Evolutionary conservation across 2,329 filamentous ascomycete genomes (phyloP).

Genomic region (Trichoderma citrinoviride): DNA sequence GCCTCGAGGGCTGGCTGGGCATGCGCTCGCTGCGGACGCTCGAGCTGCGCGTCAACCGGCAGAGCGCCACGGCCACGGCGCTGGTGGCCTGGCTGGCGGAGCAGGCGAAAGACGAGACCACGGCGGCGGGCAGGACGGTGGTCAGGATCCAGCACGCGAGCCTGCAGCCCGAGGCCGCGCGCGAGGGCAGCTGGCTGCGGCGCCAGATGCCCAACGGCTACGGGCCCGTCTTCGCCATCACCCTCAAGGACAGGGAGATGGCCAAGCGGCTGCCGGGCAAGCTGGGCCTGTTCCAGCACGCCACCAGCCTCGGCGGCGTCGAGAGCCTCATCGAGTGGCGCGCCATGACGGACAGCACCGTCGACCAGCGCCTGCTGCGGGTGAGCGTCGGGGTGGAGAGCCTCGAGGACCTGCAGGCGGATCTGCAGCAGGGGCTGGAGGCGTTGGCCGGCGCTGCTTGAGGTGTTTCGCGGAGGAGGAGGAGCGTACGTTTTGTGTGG

Average conservation of each 20-base stretch:
- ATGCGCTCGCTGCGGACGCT: conserved; percentile 82
- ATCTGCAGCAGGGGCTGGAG: conserved; percentile 67
- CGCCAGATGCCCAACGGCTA: conserved; percentile 90
- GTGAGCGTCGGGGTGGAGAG: conserved; percentile 85
- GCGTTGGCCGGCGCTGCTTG: conserved; percentile 39
- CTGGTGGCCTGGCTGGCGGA: conserved; percentile 70
- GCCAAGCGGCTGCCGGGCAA: conserved; percentile 74
- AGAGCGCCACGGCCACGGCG: conserved; percentile 66
- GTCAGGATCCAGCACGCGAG: conserved; percentile 71
- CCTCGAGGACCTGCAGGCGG: conserved; percentile 77
- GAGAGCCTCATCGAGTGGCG: conserved; percentile 98
- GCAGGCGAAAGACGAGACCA: conserved; percentile 42
- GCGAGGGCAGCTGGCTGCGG: conserved; percentile 67
- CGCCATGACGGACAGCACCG: conserved; percentile 73
- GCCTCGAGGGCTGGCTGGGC: conserved; percentile 87
- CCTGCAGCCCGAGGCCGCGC: conserved; percentile 62
- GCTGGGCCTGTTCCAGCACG: conserved; percentile 84
- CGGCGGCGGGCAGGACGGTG: conserved; percentile 53
- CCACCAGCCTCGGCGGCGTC: conserved; percentile 88
- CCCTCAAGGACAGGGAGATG: conserved; percentile 56
- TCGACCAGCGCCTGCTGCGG: conserved; percentile 71
- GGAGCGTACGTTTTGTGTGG: neutral
- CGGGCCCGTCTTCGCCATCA: conserved; percentile 82
- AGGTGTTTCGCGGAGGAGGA: conserved; percentile 10
- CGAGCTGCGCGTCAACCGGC: conserved; percentile 74